These are phyloP conservation scores for Trametes coccinea DNA, from an alignment of 768 basidiomycete species.

Conservation along the genomic window DNA sequence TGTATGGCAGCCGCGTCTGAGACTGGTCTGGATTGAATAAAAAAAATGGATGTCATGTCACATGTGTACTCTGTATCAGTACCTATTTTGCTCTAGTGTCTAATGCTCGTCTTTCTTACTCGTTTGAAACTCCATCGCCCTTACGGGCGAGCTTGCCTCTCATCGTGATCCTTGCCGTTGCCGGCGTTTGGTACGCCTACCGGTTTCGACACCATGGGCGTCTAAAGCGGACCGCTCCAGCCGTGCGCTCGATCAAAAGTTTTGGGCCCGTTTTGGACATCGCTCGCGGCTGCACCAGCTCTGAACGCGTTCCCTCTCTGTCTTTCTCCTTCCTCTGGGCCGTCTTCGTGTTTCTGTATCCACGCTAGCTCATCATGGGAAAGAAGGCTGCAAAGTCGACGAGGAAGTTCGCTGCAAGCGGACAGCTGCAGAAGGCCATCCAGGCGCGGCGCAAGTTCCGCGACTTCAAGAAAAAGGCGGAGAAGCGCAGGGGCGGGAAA, in stretches of 20 bases:
- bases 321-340: background rate
- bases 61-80: slow-evolving; percentile 1
- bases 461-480: slow-evolving; percentile 68
- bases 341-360: background rate
- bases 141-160: too few relatives aligned
- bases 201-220: background rate
- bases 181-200: too few relatives aligned
- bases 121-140: too few relatives aligned
- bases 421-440: slow-evolving; percentile 86
- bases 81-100: background rate
- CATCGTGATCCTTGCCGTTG: too few relatives aligned
- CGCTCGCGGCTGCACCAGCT: background rate
- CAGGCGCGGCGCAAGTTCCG: slow-evolving; percentile 81
- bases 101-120: background rate
- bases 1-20: slow-evolving; percentile 23
- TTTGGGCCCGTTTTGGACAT: background rate
- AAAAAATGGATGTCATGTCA: background rate
- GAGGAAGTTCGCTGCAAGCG: slow-evolving; percentile 85
- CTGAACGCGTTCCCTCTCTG: background rate
- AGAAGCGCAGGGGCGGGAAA: slow-evolving; percentile 49
- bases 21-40: background rate
- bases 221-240: background rate
- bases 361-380: slow-evolving; percentile 37
- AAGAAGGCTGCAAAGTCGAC: slow-evolving; percentile 76
- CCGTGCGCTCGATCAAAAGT: background rate